Base-by-base conservation (phyloP, 1,139 yeast species). In the Sugiyamaella sp. region DNA sequence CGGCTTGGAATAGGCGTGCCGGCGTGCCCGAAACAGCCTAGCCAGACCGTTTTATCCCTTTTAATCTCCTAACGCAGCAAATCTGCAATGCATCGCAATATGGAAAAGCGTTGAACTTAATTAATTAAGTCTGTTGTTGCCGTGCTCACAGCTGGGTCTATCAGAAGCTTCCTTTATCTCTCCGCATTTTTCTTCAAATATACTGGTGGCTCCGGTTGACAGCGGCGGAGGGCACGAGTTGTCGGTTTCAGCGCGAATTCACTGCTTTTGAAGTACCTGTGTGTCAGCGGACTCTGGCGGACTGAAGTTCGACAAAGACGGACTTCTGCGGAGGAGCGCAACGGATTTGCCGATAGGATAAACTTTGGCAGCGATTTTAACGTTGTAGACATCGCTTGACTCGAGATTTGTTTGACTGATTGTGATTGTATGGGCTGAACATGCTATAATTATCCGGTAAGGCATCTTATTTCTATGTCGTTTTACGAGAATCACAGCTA, bases 61-160 rank as follows among this genome's bases (percentile, higher is more conserved):
- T 38, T 9, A 38, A 38, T 17, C 29, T 21, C 8, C 27, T 17
- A 39, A 39, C 29, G 22, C 25, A 39, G 22, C 20, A 37, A 37
- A 37, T 16, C 45, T 41, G 45, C 45, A 41, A 41, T 41, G 45
- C 45, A 38, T 4, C 41, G 25, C 35, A 8, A 12, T 29, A 29
- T 14, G 35, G n/a, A 33, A 38, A 6, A 21, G 35, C 45, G 45
- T 41, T 41, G 10, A 41, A 41, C 35, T 27, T 41, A 12, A 41
- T 24, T 20, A 14, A 19, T 21, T 6, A 41, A 21, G 14, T 4
- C 35, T 29, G 35, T 14, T 29, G 35, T 14, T 8, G 35, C 35
- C 8, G 35, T 29, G n/a, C 35, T 29, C n/a, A 29, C 29, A 5
- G 29, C 29, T 25, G 10, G 14, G 14, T 29, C 4, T 10, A 4